Evolutionary conservation across 371 early-diverging fungal genomes (phyloP).

Genomic region (Circinella minor): DNA sequence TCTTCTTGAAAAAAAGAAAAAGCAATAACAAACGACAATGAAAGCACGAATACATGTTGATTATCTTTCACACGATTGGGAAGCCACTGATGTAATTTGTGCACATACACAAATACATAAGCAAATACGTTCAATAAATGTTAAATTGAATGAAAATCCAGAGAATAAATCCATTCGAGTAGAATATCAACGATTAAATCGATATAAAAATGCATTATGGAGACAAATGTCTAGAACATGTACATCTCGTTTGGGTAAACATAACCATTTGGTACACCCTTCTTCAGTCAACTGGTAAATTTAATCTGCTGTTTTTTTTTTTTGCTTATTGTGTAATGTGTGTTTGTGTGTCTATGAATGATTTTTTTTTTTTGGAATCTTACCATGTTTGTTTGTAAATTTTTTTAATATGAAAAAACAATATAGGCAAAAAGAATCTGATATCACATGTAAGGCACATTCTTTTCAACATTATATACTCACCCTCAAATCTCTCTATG

Average conservation of each 20-base stretch:
- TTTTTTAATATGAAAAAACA: slow-evolving; percentile 2
- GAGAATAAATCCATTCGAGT: slow-evolving; percentile 13
- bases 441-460: slow-evolving; percentile 39
- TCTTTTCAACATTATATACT: not conserved
- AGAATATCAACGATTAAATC: slow-evolving; percentile 30
- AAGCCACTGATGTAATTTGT: slow-evolving; percentile 33
- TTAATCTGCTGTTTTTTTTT: not conserved
- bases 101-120: slow-evolving; percentile 34
- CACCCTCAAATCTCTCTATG: not conserved
- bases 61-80: slow-evolving; percentile 51
- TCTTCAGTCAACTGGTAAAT: slow-evolving; percentile 44
- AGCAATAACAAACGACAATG: slow-evolving; percentile 20
- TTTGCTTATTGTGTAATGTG: not conserved
- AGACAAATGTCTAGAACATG: slow-evolving; percentile 46
- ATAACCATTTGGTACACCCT: slow-evolving; percentile 36
- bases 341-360: not conserved
- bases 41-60: slow-evolving; percentile 42
- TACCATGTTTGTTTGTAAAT: slow-evolving; percentile 7
- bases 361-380: not conserved
- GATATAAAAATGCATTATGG: slow-evolving; percentile 49
- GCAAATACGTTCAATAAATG: slow-evolving; percentile 28
- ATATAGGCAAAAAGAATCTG: slow-evolving; percentile 45
- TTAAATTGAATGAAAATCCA: slow-evolving; percentile 12
- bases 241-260: slow-evolving; percentile 27
- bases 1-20: not conserved